phyloP scores from a whole-genome alignment of 495 filamentous ascomycete genomes.

The Clavariopsis aquatica region DNA sequence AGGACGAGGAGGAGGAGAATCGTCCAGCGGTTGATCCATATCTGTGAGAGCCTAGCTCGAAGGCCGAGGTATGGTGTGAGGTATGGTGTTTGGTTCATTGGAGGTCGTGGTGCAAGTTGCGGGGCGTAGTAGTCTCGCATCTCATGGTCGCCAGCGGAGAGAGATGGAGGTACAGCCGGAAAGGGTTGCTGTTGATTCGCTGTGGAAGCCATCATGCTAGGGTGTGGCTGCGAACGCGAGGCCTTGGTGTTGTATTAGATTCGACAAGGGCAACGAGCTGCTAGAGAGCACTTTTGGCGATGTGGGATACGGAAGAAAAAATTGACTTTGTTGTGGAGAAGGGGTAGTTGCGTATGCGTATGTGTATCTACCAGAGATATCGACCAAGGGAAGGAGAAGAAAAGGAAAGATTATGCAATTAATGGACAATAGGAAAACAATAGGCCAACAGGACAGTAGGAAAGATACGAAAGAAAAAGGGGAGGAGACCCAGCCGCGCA shows the following conservation, averaged over 20 bases:
- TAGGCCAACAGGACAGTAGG: conserved; percentile 20
- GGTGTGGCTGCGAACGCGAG: conserved; percentile 29
- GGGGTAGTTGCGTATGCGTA: conserved; percentile 8
- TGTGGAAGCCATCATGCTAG: conserved; percentile 46
- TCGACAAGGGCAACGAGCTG: conserved; percentile 11
- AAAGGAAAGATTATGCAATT: conserved; percentile 20
- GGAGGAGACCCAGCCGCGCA: conserved; percentile 19
- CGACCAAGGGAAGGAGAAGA: conserved; percentile 7
- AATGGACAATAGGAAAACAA: conserved; percentile 24
- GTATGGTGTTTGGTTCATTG: conserved; percentile 54
- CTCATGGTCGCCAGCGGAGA: conserved; percentile 58
- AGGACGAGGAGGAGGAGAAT: conserved; percentile 83
- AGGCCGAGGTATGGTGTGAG: conserved; percentile 93
- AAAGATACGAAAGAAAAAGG: neutral
- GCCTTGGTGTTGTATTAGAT: conserved; percentile 32
- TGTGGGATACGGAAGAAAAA: conserved; percentile 1
- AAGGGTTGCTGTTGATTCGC: conserved; percentile 51
- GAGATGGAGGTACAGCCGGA: conserved; percentile 52
- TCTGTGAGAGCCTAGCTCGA: conserved; percentile 84
- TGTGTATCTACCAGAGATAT: conserved; percentile 37
- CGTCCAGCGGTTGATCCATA: conserved; percentile 98
- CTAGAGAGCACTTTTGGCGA: conserved; percentile 5
- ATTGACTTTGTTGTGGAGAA: neutral
- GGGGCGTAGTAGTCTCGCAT: conserved; percentile 55
- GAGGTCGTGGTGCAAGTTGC: conserved; percentile 51